These are phyloP conservation scores for Porphyra umbilicalis DNA, from an alignment of 31 red algal species.

Conservation along the genomic window DNA sequence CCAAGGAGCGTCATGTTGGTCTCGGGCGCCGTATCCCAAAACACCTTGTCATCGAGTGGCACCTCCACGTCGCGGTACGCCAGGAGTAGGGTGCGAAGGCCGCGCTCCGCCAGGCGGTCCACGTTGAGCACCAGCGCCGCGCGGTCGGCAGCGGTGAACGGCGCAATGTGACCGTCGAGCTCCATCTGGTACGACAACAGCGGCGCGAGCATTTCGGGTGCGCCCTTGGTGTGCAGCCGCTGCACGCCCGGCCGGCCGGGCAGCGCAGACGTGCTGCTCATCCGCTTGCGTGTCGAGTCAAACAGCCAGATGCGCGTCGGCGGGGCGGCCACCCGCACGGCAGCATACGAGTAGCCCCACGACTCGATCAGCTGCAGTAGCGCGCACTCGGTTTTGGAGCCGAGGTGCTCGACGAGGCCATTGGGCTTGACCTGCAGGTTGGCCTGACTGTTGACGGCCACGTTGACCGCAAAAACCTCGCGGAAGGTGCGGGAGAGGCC, in stretches of 20 bases:
- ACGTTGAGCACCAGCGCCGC: constrained; percentile 7
- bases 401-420: constrained; percentile 58
- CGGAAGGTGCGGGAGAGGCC: constrained; percentile 35
- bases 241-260: constrained; percentile 2
- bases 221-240: constrained; percentile 78
- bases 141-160: constrained; percentile 6
- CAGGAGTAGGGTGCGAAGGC: constrained; percentile 69
- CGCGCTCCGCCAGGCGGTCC: constrained; percentile 45
- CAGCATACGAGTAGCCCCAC: constrained; percentile 47
- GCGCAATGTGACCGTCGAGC: constrained; percentile 28
- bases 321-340: constrained; percentile 28
- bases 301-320: constrained; percentile 57
- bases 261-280: constrained; percentile 57
- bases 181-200: constrained; percentile 31
- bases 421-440: constrained; percentile 48
- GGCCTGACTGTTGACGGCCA: constrained; percentile 70
- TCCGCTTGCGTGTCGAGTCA: constrained; percentile 72
- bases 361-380: constrained; percentile 58
- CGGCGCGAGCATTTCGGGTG: constrained; percentile 59
- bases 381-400: constrained; percentile 86
- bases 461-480: constrained; percentile 14
- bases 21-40: constrained; percentile 47
- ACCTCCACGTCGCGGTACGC: constrained; percentile 61
- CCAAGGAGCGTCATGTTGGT: constrained; percentile 71
- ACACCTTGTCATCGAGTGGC: constrained; percentile 27